Evolutionary conservation across 169 alveolate genomes (phyloP), one percentile per base, ranked within the genome.

Genomic region (Plasmodium sp.): DNA sequence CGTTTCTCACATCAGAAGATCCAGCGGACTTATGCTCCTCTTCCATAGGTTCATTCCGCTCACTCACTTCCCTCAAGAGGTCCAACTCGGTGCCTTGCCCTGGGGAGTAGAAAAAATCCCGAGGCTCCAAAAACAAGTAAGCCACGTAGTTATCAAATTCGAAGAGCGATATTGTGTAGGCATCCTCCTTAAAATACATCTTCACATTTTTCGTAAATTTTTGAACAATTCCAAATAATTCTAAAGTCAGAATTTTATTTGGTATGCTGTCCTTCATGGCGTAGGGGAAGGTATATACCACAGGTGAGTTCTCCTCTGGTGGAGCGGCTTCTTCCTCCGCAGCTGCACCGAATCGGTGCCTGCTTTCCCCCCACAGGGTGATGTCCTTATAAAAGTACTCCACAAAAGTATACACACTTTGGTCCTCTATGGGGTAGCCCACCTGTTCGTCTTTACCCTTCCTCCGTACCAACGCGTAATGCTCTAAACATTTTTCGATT

Each of bases 131-230:
- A 71, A 90, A 90, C 16, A 90, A 10, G 73, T 79, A 90, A 45
- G 91, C 94, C 54, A 90, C 74, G 43, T 90, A 90, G 83, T 90
- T 90, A 22, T 90, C 94, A 80, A 67, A 81, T 33, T 90, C 94
- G 31, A 90, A 9, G 18, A 90, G 16, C n/a, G 94, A 58, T 62
- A 90, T 81, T 7, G 48, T 80, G 51, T 80, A 90, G 5, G 71
- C 72, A 12, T 27, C 91, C 34, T 90, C 94, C 58, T 71, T 79
- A 39, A 80, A 81, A 74, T 74, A 16, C 12, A 80, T 62, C 83
- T 79, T 90, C 83, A 90, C 5, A 90, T 90, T 56, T 90, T 90
- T 90, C 22, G 67, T 90, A 51, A 58, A 90, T 16, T 80, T 79
- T 0, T 90, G 41, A 71, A 90, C 75, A 31, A 90, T 90, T 41